Evolutionary conservation across 2,329 filamentous ascomycete genomes (phyloP).

Genomic region (Phoma sp.): DNA sequence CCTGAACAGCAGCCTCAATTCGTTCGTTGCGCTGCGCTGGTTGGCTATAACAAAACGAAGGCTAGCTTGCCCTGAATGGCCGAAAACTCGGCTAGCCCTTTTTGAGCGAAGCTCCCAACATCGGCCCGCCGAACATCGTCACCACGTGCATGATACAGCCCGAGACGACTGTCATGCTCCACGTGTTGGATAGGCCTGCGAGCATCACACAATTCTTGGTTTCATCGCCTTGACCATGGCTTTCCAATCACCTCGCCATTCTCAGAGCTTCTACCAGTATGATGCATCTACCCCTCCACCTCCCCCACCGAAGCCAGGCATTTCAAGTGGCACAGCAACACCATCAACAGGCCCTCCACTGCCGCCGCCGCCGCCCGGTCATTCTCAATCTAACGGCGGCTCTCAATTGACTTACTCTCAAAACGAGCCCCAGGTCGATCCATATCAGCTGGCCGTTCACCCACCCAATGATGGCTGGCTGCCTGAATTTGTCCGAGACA

Average conservation of each 20-base stretch:
- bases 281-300: constrained; percentile 56
- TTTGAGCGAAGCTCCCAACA: not conserved
- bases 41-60: too few species aligned
- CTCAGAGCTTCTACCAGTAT: constrained; percentile 48
- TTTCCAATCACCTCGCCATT: constrained; percentile 48
- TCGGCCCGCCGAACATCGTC: constrained; percentile 7
- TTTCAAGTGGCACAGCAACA: constrained; percentile 51
- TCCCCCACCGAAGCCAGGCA: constrained; percentile 54
- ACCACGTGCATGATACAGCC: constrained; percentile 6
- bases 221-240: constrained; percentile 34
- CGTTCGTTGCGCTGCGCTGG: not conserved
- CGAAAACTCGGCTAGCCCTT: too few species aligned
- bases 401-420: constrained; percentile 30
- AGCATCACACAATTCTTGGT: not conserved
- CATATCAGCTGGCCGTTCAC: constrained; percentile 27
- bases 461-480: constrained; percentile 73
- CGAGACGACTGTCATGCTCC: not conserved
- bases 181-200: constrained; percentile 1
- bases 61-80: too few species aligned
- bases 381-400: constrained; percentile 33
- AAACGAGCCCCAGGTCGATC: constrained; percentile 23
- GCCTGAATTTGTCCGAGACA: constrained; percentile 76
- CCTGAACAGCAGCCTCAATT: constrained; percentile 9
- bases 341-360: constrained; percentile 53
- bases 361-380: constrained; percentile 51